These are phyloP conservation scores for Thermomucor indicae-seudaticae DNA, from an alignment of 371 early-diverging fungal genomes.

Conservation along the genomic window DNA sequence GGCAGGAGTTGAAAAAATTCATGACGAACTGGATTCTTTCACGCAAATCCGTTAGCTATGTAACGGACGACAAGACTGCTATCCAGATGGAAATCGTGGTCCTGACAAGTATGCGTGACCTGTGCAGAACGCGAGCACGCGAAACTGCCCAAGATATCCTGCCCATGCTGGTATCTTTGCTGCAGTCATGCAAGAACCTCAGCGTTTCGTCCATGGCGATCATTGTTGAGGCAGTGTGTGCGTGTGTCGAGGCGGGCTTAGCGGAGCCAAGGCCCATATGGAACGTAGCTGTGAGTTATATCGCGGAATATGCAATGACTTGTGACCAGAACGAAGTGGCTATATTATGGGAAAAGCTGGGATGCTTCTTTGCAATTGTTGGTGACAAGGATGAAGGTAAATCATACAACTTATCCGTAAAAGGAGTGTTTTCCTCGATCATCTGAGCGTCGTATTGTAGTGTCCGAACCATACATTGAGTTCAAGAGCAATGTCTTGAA, in stretches of 20 bases:
- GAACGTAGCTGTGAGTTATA: conserved; percentile 45
- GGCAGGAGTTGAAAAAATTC: conserved; percentile 53
- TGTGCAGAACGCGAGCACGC: conserved; percentile 35
- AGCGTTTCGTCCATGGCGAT: conserved; percentile 43
- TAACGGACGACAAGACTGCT: conserved; percentile 16
- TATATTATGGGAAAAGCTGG: conserved; percentile 23
- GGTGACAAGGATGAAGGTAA: conserved; percentile 51
- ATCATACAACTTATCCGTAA: too few relatives aligned
- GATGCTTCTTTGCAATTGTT: conserved; percentile 46
- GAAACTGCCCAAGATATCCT: conserved; percentile 51
- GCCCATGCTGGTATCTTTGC: conserved; percentile 47
- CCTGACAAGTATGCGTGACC: conserved; percentile 49
- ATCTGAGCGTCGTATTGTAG: conserved; percentile 14
- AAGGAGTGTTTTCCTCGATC: too few relatives aligned
- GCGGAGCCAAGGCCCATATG: conserved; percentile 56
- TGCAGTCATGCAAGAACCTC: conserved; percentile 45
- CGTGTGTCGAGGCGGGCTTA: conserved; percentile 40
- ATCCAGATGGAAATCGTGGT: conserved; percentile 54
- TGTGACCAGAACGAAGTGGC: conserved; percentile 4
- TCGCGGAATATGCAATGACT: conserved; percentile 42
- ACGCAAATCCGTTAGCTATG: conserved; percentile 27
- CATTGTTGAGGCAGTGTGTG: conserved; percentile 42
- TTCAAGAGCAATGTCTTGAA: conserved; percentile 39
- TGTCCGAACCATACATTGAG: conserved; percentile 46
- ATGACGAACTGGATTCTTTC: conserved; percentile 53